Base-by-base conservation (phyloP, 2,329 filamentous ascomycete genomes). In the Penicillium polonicum region DNA sequence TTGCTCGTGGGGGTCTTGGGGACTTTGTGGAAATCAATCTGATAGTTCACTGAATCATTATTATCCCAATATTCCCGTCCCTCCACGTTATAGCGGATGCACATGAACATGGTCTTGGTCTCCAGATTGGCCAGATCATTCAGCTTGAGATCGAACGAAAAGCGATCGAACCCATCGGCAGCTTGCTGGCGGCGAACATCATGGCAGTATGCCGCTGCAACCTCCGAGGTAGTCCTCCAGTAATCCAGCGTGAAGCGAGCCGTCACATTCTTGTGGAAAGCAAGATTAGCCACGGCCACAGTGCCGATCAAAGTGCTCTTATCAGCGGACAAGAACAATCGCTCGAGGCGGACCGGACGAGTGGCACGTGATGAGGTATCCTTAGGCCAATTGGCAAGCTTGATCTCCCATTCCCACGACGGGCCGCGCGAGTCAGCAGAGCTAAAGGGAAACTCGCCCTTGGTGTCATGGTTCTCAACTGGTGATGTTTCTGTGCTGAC, bases 171-270 rank as follows among this genome's bases (percentile, higher is more conserved):
- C 48, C 88, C 86, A 65, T 88, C 82, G 23, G 84, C 78, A 13
- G 65, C 58, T 42, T 88, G 85, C 65, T 85, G 85, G 29, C 85
- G 85, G 43, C 86, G 85, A 45, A 93, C 84, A 76, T 94, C 90
- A 60, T 90, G 85, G 72, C 87, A 88, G 78, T 85, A 99, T 68
- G 97, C 92, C n/a, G 91, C 93, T 38, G 83, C 83, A 2, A 97
- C 89, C 72, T 99, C 94, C 0, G 94, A 99, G 0, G 92, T 95
- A 0, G 94, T 99, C 82, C 96, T 96, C 94, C 94, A 99, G 78
- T 96, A 94, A 74, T 99, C 94, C 46, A 97, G 83, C 0, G 94
- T 99, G 75, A 99, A 99, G 50, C 94, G 87, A 73, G 91, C 93
- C n/a, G 89, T 86, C 53, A 99, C 91, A 6, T 82, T 76, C 77